Evolutionary conservation across 805 yeast species (phyloP).

Genomic region (Candida ulmi): DNA sequence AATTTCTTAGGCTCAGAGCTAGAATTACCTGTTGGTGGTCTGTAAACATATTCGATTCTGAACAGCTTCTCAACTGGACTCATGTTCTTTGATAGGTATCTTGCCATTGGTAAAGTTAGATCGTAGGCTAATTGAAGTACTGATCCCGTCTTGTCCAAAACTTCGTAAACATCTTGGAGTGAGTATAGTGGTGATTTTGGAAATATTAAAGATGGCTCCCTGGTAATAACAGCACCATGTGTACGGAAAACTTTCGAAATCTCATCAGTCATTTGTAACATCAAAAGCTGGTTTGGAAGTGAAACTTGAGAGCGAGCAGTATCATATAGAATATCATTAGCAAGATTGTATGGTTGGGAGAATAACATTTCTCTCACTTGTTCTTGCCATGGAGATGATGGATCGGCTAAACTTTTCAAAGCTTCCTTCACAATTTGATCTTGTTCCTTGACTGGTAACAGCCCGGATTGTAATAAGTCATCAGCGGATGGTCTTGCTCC

Average conservation of each 20-base stretch:
- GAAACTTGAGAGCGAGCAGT: slow-evolving; percentile 25
- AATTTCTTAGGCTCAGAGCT: slow-evolving; percentile 74
- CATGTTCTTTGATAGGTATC: slow-evolving; percentile 65
- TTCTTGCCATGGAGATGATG: slow-evolving; percentile 90
- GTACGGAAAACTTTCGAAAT: slow-evolving; percentile 57
- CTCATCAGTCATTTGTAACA: slow-evolving; percentile 53
- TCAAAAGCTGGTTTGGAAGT: slow-evolving; percentile 48
- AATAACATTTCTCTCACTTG: slow-evolving; percentile 86
- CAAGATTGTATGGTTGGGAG: slow-evolving; percentile 77
- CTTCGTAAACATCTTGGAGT: slow-evolving; percentile 65
- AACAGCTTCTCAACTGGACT: slow-evolving; percentile 54
- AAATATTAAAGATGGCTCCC: slow-evolving; percentile 58
- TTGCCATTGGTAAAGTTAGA: slow-evolving; percentile 82
- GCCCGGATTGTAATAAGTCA: slow-evolving; percentile 69
- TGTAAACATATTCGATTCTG: slow-evolving; percentile 75
- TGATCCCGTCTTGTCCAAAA: slow-evolving; percentile 81
- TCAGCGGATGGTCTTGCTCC: slow-evolving; percentile 73
- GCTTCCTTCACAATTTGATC: slow-evolving; percentile 90
- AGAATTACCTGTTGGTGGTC: slow-evolving; percentile 50
- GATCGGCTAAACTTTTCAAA: slow-evolving; percentile 75
- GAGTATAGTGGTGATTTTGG: slow-evolving; percentile 76
- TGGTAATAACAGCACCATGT: slow-evolving; percentile 86
- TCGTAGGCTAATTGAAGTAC: slow-evolving; percentile 89
- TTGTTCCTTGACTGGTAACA: slow-evolving; percentile 83
- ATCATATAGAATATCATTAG: slow-evolving; percentile 82